These are phyloP conservation scores for Melocanna baccifera DNA, from an alignment of 176 grass and related monocot species.

Conservation along the genomic window DNA sequence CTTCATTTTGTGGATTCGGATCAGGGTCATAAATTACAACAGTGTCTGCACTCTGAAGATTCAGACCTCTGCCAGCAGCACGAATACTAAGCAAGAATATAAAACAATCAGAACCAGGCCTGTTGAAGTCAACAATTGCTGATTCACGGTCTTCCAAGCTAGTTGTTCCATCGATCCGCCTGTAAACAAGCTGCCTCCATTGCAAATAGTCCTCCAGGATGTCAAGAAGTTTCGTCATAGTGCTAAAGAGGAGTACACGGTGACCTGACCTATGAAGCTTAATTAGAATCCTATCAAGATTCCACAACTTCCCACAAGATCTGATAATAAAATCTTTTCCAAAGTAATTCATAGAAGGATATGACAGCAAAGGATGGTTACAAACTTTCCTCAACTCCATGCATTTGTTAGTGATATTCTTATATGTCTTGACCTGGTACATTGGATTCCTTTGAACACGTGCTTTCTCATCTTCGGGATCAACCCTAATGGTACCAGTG, in stretches of 20 bases:
- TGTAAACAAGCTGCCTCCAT: conserved; percentile 82
- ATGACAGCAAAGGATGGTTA: conserved; percentile 90
- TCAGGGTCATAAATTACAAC: conserved; percentile 99
- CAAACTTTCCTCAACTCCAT: conserved; percentile 99
- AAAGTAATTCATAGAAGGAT: conserved; percentile 74
- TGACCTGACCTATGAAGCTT: conserved; percentile 91
- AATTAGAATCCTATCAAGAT: conserved; percentile 96
- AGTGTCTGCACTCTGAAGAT: conserved; percentile 98
- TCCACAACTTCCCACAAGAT: conserved; percentile 98
- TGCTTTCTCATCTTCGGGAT: conserved; percentile 85
- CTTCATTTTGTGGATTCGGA: conserved; percentile 97
- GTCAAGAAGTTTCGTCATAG: conserved; percentile 99
- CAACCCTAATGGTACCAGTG: conserved; percentile 98
- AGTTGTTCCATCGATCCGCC: conserved; percentile 94
- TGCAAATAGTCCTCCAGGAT: conserved; percentile 97
- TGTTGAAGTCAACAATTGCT: conserved; percentile 96
- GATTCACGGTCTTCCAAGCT: conserved; percentile 93
- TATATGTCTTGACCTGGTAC: conserved; percentile 85
- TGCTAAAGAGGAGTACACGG: conserved; percentile 95
- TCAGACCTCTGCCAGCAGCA: conserved; percentile 96
- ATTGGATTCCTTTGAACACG: conserved; percentile 74
- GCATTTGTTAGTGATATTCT: conserved; percentile 98
- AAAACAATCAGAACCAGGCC: conserved; percentile 88
- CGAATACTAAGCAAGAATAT: conserved; percentile 99
- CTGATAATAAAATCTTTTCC: conserved; percentile 82